Base-by-base conservation (phyloP, 768 basidiomycete species). In the Imleria badia region DNA sequence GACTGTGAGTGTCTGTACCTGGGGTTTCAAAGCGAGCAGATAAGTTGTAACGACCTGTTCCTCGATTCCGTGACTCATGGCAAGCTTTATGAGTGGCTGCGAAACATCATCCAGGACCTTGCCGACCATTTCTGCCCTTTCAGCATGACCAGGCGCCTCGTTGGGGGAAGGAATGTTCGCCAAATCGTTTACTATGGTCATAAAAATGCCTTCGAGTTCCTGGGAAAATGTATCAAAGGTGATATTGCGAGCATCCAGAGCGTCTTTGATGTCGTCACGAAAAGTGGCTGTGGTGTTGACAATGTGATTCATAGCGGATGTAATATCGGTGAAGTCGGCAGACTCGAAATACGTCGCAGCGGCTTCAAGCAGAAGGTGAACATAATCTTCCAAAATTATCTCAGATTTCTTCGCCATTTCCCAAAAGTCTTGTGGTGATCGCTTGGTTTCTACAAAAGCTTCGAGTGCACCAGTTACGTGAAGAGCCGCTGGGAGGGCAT, bases 161-260 rank as follows among this genome's bases (percentile, higher is more conserved):
- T 35, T 15, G 1, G 45, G 41, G 5, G n/a, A 6, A 15, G 34
- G 45, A 12, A 46, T 51, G 2, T 44, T 52, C 35, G 44, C 13
- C n/a, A 60, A 11, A 8, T 60, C 19, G 1, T 31, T 13, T 17
- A 30, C 34, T 1, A 54, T 49, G 9, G 0, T 8, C 51, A 20
- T 48, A n/a, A 61, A 61, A 6, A 51, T 17, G 2, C 6, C 22
- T 15, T 61, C 55, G 5, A 58, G 60, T 10, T 61, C 60, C 7
- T 36, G 5, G 1, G 60, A 41, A 29, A 61, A 26, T 4, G n/a
- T 12, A 29, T 53, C 55, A 3, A 61, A 40, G 1, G 59, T 47
- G 14, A 56, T 34, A 15, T 50, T 1, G 12, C 26, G 54, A 13
- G 40, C 44, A 29, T 52, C 54, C 30, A 61, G 22, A 22, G 33